A percentile compares a stretch with the other conserved stretches of the same genome.
phyloP scores from a whole-genome alignment of 1,284 basidiomycete species.

The Coniophora puteana region DNA sequence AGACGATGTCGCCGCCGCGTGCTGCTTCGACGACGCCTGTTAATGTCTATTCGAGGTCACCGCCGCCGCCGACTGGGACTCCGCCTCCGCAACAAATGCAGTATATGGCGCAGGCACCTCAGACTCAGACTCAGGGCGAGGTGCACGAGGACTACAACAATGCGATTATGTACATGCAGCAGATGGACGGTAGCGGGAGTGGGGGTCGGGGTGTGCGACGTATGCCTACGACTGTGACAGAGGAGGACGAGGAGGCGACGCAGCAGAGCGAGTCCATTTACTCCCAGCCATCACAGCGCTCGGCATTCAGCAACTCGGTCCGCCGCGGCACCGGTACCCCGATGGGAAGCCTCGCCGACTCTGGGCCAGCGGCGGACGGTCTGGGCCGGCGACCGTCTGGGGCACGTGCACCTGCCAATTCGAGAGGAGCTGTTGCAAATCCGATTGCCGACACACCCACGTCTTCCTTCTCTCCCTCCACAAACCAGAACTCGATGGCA shows the following conservation, averaged over 20 bases:
- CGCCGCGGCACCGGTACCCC: too few relatives aligned
- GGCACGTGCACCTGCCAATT: slow-evolving; percentile 69
- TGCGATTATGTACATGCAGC: slow-evolving; percentile 68
- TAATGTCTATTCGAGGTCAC: slow-evolving; percentile 11
- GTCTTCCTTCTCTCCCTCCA: slow-evolving; percentile 25
- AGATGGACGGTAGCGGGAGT: slow-evolving; percentile 36
- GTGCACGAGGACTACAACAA: too few relatives aligned
- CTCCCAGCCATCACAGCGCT: too few relatives aligned
- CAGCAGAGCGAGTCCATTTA: too few relatives aligned
- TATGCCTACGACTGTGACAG: slow-evolving; percentile 39
- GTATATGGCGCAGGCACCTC: slow-evolving; percentile 7
- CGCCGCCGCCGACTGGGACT: slow-evolving; percentile 2
- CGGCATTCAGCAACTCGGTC: too few relatives aligned
- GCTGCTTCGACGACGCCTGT: slow-evolving; percentile 20
- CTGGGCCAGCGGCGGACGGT: slow-evolving; percentile 36
- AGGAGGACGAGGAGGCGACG: slow-evolving; percentile 25
- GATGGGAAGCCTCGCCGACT: slow-evolving; percentile 22
- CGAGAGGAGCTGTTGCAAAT: slow-evolving; percentile 31
- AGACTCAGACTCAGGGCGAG: slow-evolving; percentile 33
- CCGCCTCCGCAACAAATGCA: slow-evolving; percentile 14
- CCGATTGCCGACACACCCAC: slow-evolving; percentile 25
- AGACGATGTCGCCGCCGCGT: slow-evolving; percentile 13
- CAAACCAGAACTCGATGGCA: slow-evolving; percentile 27
- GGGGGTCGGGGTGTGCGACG: slow-evolving; percentile 23
- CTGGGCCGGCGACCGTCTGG: slow-evolving; percentile 78